Conservation (phyloP, 331 rosid species). For the Pyracantha coccinea region DNA sequence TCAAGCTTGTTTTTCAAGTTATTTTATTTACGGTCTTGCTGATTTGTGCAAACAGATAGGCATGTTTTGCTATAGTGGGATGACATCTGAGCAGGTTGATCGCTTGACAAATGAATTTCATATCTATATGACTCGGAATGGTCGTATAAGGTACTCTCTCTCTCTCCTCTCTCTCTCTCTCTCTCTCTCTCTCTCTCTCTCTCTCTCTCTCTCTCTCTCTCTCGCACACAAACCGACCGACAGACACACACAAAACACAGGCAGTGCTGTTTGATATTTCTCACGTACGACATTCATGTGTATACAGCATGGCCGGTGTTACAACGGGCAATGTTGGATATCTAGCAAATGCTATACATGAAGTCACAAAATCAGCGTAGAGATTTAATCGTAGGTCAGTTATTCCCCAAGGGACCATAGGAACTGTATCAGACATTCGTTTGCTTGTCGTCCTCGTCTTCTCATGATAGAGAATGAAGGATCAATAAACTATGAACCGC, state of each 20-base stretch:
- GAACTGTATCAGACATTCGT: background rate
- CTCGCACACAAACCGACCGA: background rate
- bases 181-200: background rate
- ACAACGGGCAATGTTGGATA: constrained; percentile 71
- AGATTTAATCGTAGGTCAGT: background rate
- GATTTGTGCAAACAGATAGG: constrained; percentile 58
- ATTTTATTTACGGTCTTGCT: background rate
- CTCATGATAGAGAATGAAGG: background rate
- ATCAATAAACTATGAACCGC: constrained; percentile 3
- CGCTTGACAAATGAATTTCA: constrained; percentile 74
- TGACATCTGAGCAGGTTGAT: constrained; percentile 92
- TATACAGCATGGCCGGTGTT: constrained; percentile 89
- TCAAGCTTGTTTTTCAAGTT: background rate
- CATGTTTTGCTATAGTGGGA: constrained; percentile 90
- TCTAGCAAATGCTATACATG: constrained; percentile 78
- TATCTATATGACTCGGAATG: constrained; percentile 88
- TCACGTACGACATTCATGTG: background rate
- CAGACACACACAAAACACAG: background rate
- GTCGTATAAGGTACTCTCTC: constrained; percentile 62
- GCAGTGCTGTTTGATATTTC: background rate
- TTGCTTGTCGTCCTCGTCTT: background rate
- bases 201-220: background rate
- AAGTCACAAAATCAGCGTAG: constrained; percentile 60
- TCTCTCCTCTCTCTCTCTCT: no score
- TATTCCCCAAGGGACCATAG: background rate